Evolutionary conservation across 2,329 filamentous ascomycete genomes (phyloP), one percentile per base, ranked within the genome.

Genomic region (Cladosporium oxysporum): DNA sequence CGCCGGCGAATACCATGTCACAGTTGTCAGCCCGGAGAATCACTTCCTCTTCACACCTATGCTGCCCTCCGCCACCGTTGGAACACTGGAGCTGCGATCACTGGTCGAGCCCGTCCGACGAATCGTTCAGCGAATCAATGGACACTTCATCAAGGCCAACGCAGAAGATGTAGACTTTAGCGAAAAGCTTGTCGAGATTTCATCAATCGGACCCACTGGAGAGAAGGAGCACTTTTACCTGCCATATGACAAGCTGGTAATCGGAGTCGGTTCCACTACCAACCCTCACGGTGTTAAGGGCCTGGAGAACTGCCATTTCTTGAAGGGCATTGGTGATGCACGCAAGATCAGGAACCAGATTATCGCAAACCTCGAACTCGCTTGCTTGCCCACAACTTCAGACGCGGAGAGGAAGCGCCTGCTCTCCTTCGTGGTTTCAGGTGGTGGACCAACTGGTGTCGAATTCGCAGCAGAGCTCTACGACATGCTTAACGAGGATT

Each of bases 1-100:
- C 68, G 90, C 93, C 0, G 92, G 93, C 14, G 92, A 97, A 72
- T 99, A 97, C 76, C 93, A 99, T 78, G 90, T 99, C 71, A 98
- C 94, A 5, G 90, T 99, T 47, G 90, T 99, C 52, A 96, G 93
- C 14, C 94, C 95, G 0, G 91, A 91, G 41, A 98, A 98, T 74
- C 97, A 98, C 81, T 99, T 99, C 80, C 82, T 99, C 35, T 99
- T 99, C 79, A 99, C 95, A 1, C 95, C 95, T 0, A 98, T 99
- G 93, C 84, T 99, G 52, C 95, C 95, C 1, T 97, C 93, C 37
- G 96, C 95, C 8, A 99, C 96, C 0, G 95, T 99, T 6, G 96
- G 96, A 14, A 99, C 95, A 0, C 83, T 99, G 35, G 94, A 97
- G 75, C 82, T 98, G 73, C 86, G 94, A 70, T 97, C 93, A 59